A percentile compares a stretch with the other conserved stretches of the same genome.
Evolutionary conservation across 371 early-diverging fungal species (phyloP).

Genomic region (Actinomortierella wolfii): DNA sequence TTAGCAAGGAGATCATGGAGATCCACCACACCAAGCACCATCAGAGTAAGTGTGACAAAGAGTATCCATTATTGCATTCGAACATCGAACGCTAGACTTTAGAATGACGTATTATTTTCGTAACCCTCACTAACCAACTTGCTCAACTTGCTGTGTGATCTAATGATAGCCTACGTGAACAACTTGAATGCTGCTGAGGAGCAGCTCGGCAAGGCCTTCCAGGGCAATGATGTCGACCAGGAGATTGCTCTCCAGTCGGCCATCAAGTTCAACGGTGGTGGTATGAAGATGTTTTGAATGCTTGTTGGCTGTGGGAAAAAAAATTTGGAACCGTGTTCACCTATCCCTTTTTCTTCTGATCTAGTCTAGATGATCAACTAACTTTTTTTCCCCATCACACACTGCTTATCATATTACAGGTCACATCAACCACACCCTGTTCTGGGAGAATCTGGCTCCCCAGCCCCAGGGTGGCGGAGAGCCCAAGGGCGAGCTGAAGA

Average conservation of each 20-base stretch:
- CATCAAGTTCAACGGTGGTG: conserved; percentile 96
- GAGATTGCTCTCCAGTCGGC: conserved; percentile 80
- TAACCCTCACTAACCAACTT: too few relatives aligned
- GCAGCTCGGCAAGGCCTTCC: conserved; percentile 75
- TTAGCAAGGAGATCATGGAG: conserved; percentile 95
- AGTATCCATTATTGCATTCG: neutral
- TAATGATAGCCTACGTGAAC: conserved; percentile 58
- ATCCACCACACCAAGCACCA: conserved; percentile 98
- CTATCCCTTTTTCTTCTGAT: neutral
- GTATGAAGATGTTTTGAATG: conserved; percentile 41
- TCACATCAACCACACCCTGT: conserved; percentile 97
- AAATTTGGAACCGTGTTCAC: neutral
- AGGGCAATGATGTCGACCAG: conserved; percentile 71
- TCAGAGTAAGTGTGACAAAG: conserved; percentile 48
- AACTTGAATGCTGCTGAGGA: conserved; percentile 62
- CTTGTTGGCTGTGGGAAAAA: conserved; percentile 6
- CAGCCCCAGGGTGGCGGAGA: conserved; percentile 74
- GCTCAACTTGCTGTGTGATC: too few relatives aligned
- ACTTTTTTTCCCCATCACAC: too few relatives aligned
- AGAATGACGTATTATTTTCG: neutral
- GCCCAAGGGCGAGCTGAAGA: conserved; percentile 66
- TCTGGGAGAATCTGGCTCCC: conserved; percentile 95
- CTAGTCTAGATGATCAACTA: too few relatives aligned
- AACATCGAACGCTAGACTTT: neutral
- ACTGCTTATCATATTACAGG: conserved; percentile 54